Conservation (phyloP, 805 yeast species). For the Starmerella tilneyi region DNA sequence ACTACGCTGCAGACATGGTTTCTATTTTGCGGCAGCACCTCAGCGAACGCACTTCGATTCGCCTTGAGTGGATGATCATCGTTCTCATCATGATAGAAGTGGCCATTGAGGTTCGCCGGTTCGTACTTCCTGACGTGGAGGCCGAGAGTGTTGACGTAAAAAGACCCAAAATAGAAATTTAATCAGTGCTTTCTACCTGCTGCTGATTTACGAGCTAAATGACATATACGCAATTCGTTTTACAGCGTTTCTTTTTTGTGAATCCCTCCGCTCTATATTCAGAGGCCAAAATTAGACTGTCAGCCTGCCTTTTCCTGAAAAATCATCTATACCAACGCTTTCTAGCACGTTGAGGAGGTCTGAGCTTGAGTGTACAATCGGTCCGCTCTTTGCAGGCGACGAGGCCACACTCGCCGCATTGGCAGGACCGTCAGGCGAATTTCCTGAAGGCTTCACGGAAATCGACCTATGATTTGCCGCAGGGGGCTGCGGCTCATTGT, state of each 20-base stretch:
- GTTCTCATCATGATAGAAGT: conserved; percentile 77
- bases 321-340: background rate
- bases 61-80: conserved; percentile 83
- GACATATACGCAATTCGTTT: no score
- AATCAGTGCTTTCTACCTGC: background rate
- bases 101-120: conserved; percentile 49
- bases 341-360: background rate
- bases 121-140: background rate
- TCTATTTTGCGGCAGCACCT: conserved; percentile 63
- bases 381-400: background rate
- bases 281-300: background rate
- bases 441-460: background rate
- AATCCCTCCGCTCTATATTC: background rate
- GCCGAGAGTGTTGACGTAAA: background rate
- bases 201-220: background rate
- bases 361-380: background rate
- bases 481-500: background rate
- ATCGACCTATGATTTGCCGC: background rate
- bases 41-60: conserved; percentile 62
- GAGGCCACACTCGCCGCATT: background rate
- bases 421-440: no score
- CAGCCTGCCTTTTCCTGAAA: background rate
- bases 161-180: background rate
- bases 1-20: conserved; percentile 83
- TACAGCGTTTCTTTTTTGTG: background rate